Evolutionary conservation across 164 flowering plant genomes (phyloP).

Genomic region (Magnolia officinalis): DNA sequence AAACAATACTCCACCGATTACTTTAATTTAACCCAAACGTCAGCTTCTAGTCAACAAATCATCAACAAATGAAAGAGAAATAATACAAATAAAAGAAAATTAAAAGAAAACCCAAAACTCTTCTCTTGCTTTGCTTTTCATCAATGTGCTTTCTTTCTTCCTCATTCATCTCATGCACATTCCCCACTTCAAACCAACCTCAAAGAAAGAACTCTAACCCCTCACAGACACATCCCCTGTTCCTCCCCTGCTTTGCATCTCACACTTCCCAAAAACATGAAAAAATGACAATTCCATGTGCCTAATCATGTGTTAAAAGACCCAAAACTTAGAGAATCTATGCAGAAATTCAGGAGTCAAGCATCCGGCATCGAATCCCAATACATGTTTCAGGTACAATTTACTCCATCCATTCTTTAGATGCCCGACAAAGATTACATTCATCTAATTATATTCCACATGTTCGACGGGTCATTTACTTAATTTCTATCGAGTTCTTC

Average conservation of each 20-base stretch:
- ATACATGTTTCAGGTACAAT: slow-evolving; percentile 16
- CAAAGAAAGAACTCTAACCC: slow-evolving; percentile 1
- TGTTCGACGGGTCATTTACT: background rate
- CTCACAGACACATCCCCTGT: background rate
- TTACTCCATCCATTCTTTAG: background rate
- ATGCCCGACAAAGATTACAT: background rate
- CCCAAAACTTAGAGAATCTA: slow-evolving; percentile 1
- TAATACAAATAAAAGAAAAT: slow-evolving; percentile 18
- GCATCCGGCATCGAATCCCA: background rate
- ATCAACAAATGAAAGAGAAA: slow-evolving; percentile 2
- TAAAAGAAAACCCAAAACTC: slow-evolving; percentile 20
- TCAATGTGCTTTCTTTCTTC: slow-evolving; percentile 25
- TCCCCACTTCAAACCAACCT: slow-evolving; percentile 4
- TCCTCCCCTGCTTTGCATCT: background rate
- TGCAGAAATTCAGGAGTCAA: slow-evolving; percentile 3
- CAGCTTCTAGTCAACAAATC: slow-evolving; percentile 45
- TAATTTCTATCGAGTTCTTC: background rate
- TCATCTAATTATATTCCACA: background rate
- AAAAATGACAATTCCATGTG: background rate
- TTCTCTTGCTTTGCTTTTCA: slow-evolving; percentile 34
- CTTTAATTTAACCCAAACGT: slow-evolving; percentile 14
- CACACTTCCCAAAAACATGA: background rate
- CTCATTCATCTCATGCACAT: slow-evolving; percentile 9
- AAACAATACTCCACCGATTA: too few relatives aligned
- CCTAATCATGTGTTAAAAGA: background rate